Evolutionary conservation across 805 yeast species (phyloP).

Genomic region (Candida chauliodis): DNA sequence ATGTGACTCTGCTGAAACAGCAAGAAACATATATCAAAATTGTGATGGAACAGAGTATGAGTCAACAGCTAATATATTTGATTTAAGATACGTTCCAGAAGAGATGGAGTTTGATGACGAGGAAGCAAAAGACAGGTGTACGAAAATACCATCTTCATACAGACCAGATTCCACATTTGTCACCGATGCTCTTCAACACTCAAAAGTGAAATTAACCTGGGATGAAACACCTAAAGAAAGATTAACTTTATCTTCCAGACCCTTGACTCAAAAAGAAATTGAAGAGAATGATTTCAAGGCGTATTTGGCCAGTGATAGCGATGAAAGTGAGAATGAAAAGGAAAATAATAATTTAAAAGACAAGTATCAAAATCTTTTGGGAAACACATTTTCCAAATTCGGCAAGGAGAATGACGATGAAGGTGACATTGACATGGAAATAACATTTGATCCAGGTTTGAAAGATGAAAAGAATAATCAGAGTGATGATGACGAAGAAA

Average conservation of each 20-base stretch:
- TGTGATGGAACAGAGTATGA: slow-evolving; percentile 97
- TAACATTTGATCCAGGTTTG: slow-evolving; percentile 89
- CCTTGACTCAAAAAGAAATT: slow-evolving; percentile 83
- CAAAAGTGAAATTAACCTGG: slow-evolving; percentile 96
- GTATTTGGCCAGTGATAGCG: slow-evolving; percentile 63
- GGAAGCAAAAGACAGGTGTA: slow-evolving; percentile 70
- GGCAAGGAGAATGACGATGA: slow-evolving; percentile 38
- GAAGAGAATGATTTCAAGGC: slow-evolving; percentile 92
- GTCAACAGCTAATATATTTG: slow-evolving; percentile 91
- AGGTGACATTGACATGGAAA: slow-evolving; percentile 85
- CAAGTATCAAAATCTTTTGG: slow-evolving; percentile 61
- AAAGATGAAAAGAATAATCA: slow-evolving; percentile 38
- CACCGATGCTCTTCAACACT: slow-evolving; percentile 94
- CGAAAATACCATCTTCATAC: slow-evolving; percentile 69
- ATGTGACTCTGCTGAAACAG: slow-evolving; percentile 72
- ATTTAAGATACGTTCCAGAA: slow-evolving; percentile 87
- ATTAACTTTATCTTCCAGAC: slow-evolving; percentile 66
- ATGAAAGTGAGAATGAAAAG: slow-evolving; percentile 23
- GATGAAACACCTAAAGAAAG: slow-evolving; percentile 97
- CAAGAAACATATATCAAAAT: slow-evolving; percentile 71
- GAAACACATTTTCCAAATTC: slow-evolving; percentile 33
- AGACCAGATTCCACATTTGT: slow-evolving; percentile 73
- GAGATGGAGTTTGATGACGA: slow-evolving; percentile 80
- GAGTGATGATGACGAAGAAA: slow-evolving; percentile 39
- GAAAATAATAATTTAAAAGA: slow-evolving; percentile 38